Conservation (phyloP, 345 rosid species). For the Rhodomyrtus tomentosa region DNA sequence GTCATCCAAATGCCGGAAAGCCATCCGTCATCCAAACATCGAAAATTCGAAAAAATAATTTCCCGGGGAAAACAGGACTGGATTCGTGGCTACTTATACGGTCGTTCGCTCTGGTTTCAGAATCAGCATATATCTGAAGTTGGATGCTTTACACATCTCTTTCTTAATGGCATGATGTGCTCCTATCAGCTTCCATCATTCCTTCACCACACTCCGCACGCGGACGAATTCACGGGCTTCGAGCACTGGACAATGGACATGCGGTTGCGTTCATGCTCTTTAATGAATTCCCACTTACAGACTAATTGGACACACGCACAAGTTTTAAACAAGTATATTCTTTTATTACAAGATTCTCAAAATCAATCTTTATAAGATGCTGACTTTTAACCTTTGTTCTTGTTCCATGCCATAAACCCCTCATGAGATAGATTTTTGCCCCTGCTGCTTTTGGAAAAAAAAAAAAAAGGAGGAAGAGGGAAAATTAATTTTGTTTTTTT, state of each 20-base stretch:
- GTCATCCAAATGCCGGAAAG: too few species aligned
- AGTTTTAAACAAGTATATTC: background rate
- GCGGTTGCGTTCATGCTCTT: background rate
- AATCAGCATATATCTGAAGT: background rate
- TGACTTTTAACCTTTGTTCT: background rate
- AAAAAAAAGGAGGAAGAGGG: too few species aligned
- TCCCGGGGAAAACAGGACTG: too few species aligned
- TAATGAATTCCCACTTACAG: background rate
- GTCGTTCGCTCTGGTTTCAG: background rate
- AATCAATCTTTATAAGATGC: background rate
- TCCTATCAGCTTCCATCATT: background rate
- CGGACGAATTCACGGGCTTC: background rate
- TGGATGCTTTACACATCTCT: background rate
- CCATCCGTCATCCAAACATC: too few species aligned
- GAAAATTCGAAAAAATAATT: too few species aligned
- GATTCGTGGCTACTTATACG: too few species aligned
- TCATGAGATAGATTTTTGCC: background rate
- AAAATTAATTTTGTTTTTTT: too few species aligned
- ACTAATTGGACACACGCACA: background rate
- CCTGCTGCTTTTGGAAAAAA: background rate
- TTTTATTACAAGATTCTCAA: background rate
- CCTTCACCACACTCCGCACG: background rate
- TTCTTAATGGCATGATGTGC: background rate
- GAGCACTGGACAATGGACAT: background rate
- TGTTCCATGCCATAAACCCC: background rate